phyloP scores from a whole-genome alignment of 2,329 filamentous ascomycete species.

The Pseudogymnoascus sp. region DNA sequence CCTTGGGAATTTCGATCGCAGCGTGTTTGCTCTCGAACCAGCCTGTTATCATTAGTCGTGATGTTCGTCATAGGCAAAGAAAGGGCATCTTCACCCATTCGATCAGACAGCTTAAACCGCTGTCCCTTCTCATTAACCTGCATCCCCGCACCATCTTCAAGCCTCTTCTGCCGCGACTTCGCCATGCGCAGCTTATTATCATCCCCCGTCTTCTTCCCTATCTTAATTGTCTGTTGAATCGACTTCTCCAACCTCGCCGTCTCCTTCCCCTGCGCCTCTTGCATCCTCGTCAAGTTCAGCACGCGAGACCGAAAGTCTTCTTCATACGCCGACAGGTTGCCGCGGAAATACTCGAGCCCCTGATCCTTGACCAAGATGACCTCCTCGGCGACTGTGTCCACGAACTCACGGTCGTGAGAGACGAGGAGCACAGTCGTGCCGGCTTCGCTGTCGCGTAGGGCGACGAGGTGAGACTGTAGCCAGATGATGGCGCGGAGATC shows the following conservation, averaged over 20 bases:
- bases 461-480: conserved; percentile 65
- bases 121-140: conserved; percentile 64
- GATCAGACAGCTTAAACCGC: conserved; percentile 64
- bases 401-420: conserved; percentile 78
- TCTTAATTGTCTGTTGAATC: conserved; percentile 65
- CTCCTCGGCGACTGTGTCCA: conserved; percentile 66
- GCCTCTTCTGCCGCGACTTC: conserved; percentile 74
- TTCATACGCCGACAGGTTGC: conserved; percentile 67
- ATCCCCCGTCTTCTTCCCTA: conserved; percentile 69
- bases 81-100: neutral
- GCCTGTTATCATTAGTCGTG: neutral
- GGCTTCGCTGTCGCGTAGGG: conserved; percentile 45
- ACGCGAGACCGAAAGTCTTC: conserved; percentile 59
- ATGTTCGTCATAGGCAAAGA: neutral
- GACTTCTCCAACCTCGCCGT: conserved; percentile 73
- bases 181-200: conserved; percentile 82
- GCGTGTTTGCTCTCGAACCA: conserved; percentile 44
- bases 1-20: conserved; percentile 59
- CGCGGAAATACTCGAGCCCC: conserved; percentile 64
- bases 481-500: conserved; percentile 78
- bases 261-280: conserved; percentile 74
- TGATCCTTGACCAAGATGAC: conserved; percentile 69
- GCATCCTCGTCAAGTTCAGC: conserved; percentile 63
- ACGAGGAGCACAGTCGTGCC: conserved; percentile 66
- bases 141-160: conserved; percentile 73